Evolutionary conservation across 2,329 filamentous ascomycete species (phyloP), one percentile per base, ranked within the genome.

Genomic region (Aspergillus hortae): DNA sequence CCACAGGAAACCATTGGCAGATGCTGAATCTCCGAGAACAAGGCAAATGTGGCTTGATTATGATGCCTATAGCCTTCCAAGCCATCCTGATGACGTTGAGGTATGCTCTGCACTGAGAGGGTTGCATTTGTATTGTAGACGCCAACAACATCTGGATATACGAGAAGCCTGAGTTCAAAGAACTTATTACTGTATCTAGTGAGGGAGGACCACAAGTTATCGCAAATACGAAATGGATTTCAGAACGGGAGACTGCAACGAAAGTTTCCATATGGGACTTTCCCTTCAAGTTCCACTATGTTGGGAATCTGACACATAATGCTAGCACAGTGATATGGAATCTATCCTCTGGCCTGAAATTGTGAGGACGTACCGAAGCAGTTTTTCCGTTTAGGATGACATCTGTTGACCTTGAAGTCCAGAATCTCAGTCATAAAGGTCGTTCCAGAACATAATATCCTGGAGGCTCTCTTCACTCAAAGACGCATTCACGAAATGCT

Each of bases 401-500:
- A n/a, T n/a, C n/a, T n/a, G n/a, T n/a, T n/a, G n/a, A n/a, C n/a
- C n/a, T n/a, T n/a, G n/a, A n/a, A n/a, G 12, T 33, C 30, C 30
- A 33, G 30, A 33, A 33, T 40, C 15, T 40, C 36, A 40, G 36
- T 60, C 55, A 57, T 59, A 61, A 2, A 61, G 53, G 15, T 62
- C 58, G 44, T 54, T 52, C 56, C 56, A 61, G 41, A 54, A 55
- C 46, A 58, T 51, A 9, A 55, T 52, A 55, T 57, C 53, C 51
- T 51, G 54, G 12, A 55, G 50, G 9, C 30, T 21, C 38, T 55
- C 52, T 35, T 60, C 55, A 21, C 36, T 53, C 46, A 61, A 48
- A 43, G 51, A 48, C 15, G 49, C 56, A 55, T 60, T 57, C 32
- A 53, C 53, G 30, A 61, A 64, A 54, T 58, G 51, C 46, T 63